Percentiles rank a stretch among this genome's conserved stretches.
Evolutionary conservation across 176 grass and related monocot genomes (phyloP).

Genomic region (Stipa capillata): DNA sequence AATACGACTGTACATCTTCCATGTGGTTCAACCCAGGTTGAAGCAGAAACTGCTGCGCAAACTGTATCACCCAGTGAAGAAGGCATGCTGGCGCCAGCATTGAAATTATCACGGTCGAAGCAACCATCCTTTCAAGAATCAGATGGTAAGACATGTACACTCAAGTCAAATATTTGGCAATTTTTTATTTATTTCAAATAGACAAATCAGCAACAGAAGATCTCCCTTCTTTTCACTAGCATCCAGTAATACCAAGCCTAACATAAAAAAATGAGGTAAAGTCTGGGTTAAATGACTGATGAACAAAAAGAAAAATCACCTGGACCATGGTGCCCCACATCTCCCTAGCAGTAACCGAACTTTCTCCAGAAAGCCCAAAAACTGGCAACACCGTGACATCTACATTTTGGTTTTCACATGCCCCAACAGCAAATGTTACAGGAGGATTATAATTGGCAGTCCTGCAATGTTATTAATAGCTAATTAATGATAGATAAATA

Average conservation of each 20-base stretch:
- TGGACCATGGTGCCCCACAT: constrained; percentile 89
- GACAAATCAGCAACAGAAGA: background rate
- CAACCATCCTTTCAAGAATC: constrained; percentile 61
- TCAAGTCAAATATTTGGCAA: background rate
- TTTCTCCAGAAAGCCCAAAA: constrained; percentile 86
- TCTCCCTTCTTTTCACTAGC: background rate
- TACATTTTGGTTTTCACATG: constrained; percentile 90
- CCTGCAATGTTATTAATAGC: constrained; percentile 35
- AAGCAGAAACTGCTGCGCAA: constrained; percentile 92
- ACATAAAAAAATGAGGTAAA: background rate
- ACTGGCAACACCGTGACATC: constrained; percentile 75
- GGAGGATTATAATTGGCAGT: constrained; percentile 86
- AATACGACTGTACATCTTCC: constrained; percentile 85
- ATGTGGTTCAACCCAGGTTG: constrained; percentile 91
- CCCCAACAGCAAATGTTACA: constrained; percentile 92
- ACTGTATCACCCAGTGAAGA: constrained; percentile 63
- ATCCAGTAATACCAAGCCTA: background rate
- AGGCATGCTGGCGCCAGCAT: constrained; percentile 51
- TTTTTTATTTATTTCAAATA: constrained; percentile 7
- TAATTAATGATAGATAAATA: constrained; percentile 6
- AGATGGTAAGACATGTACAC: constrained; percentile 1
- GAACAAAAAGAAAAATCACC: constrained; percentile 30
- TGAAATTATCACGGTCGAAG: constrained; percentile 81
- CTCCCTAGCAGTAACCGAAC: constrained; percentile 67
- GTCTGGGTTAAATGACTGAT: background rate